These are phyloP conservation scores for Leccinellum rugosiceps DNA, from an alignment of 768 basidiomycete genomes.

Conservation along the genomic window DNA sequence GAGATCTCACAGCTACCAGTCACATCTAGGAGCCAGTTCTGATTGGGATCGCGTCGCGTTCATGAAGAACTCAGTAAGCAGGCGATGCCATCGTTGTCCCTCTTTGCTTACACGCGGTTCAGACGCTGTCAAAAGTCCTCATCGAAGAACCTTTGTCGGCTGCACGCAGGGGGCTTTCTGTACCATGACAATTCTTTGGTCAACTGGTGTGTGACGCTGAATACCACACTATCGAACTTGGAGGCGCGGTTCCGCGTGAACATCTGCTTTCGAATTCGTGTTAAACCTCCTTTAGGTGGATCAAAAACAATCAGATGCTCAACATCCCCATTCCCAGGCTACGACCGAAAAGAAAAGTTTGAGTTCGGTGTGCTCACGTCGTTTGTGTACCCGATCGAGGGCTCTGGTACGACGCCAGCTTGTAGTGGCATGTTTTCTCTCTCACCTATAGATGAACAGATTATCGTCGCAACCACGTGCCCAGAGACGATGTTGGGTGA, in stretches of 20 bases:
- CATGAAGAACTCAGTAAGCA: slow-evolving; percentile 83
- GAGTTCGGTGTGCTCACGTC: too few relatives aligned
- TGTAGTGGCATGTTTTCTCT: too few relatives aligned
- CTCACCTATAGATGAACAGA: too few relatives aligned
- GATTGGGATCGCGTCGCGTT: slow-evolving; percentile 95
- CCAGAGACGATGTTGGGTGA: too few relatives aligned
- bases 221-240: too few relatives aligned
- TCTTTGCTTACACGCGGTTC: slow-evolving; percentile 2
- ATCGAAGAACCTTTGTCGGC: slow-evolving; percentile 84
- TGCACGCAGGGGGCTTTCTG: slow-evolving; percentile 88
- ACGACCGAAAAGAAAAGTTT: slow-evolving; percentile 91
- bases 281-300: slow-evolving; percentile 60
- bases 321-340: slow-evolving; percentile 75
- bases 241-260: slow-evolving; percentile 60
- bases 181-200: slow-evolving; percentile 96
- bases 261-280: not conserved
- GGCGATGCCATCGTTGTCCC: not conserved
- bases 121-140: slow-evolving; percentile 79
- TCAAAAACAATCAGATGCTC: slow-evolving; percentile 81
- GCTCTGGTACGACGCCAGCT: too few relatives aligned
- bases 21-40: slow-evolving; percentile 84
- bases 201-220: slow-evolving; percentile 99
- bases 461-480: too few relatives aligned
- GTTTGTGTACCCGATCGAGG: too few relatives aligned
- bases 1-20: slow-evolving; percentile 66